Evolutionary conservation across 2,329 filamentous ascomycete genomes (phyloP).

Genomic region (Cladophialophora yegresii): DNA sequence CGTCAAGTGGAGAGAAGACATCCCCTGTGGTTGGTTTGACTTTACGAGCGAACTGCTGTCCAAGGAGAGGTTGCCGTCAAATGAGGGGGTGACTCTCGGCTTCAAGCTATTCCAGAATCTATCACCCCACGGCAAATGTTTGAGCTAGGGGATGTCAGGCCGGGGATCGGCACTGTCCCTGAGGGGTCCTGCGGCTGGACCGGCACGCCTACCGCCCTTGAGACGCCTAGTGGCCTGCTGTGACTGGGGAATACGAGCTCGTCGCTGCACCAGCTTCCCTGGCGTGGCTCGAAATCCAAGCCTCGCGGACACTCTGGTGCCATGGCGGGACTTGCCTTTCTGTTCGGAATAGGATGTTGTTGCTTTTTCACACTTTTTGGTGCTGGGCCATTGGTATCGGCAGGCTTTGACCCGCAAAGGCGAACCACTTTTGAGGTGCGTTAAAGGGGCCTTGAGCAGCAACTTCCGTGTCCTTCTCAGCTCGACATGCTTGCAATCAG

Average conservation of each 20-base stretch:
- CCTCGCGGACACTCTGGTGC: slow-evolving; percentile 3
- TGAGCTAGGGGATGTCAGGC: background rate
- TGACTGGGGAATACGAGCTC: slow-evolving; percentile 4
- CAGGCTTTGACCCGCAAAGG: background rate
- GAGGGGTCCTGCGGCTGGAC: slow-evolving; percentile 3
- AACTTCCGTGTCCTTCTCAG: background rate
- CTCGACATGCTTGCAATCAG: background rate
- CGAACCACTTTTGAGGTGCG: background rate
- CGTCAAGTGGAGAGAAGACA: background rate
- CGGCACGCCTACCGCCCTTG: slow-evolving; percentile 4
- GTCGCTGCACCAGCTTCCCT: background rate
- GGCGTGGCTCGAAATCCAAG: slow-evolving; percentile 21
- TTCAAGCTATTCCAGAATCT: background rate
- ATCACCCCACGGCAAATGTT: slow-evolving; percentile 3
- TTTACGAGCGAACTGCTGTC: background rate
- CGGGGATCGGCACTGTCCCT: background rate
- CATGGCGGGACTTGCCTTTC: background rate
- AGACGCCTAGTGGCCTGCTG: background rate
- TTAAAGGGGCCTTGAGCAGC: background rate
- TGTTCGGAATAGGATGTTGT: background rate
- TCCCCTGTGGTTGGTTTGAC: background rate
- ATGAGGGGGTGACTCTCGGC: background rate
- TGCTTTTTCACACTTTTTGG: background rate
- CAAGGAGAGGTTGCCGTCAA: background rate
- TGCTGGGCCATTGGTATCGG: background rate